Evolutionary conservation across 2,329 filamentous ascomycete genomes (phyloP).

Genomic region (Stagonosporopsis rhizophila): DNA sequence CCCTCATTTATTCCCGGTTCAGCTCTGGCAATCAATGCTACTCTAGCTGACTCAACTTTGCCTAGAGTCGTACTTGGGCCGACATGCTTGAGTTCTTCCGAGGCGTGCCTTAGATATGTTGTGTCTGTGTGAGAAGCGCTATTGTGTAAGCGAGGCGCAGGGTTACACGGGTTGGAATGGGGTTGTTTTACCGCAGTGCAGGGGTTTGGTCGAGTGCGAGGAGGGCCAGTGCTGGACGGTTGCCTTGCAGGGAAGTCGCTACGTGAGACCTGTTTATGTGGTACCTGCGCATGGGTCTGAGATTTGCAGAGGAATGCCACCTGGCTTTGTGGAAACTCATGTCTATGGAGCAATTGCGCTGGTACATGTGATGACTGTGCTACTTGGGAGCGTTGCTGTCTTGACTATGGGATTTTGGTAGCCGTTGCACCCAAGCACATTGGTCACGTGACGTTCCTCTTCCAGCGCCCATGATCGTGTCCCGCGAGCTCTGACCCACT

Average conservation of each 20-base stretch:
- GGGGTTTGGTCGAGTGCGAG: not conserved
- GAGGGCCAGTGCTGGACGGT: not conserved
- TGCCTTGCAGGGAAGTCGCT: slow-evolving; percentile 6
- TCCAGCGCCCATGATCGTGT: not conserved
- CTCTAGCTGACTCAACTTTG: not conserved
- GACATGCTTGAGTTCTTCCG: not conserved
- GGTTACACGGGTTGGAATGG: slow-evolving; percentile 10
- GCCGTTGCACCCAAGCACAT: not conserved
- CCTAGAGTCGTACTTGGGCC: slow-evolving; percentile 16
- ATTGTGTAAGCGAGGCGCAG: slow-evolving; percentile 16
- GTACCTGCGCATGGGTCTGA: not conserved
- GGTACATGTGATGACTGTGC: not conserved
- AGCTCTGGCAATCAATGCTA: not conserved
- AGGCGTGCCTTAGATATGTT: not conserved
- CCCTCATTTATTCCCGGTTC: not conserved
- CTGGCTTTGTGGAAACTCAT: too few species aligned
- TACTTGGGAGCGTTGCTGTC: not conserved
- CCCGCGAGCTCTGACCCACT: not conserved
- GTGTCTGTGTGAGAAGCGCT: slow-evolving; percentile 2
- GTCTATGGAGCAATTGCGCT: too few species aligned
- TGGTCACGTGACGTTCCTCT: slow-evolving; percentile 6
- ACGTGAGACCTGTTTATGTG: slow-evolving; percentile 2
- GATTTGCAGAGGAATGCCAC: not conserved
- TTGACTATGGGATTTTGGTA: not conserved
- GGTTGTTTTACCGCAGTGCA: not conserved